Percentiles rank a stretch among this genome's conserved stretches.
These are phyloP conservation scores for Kingdonia uniflora DNA, from an alignment of 164 flowering plant genomes.

Conservation along the genomic window DNA sequence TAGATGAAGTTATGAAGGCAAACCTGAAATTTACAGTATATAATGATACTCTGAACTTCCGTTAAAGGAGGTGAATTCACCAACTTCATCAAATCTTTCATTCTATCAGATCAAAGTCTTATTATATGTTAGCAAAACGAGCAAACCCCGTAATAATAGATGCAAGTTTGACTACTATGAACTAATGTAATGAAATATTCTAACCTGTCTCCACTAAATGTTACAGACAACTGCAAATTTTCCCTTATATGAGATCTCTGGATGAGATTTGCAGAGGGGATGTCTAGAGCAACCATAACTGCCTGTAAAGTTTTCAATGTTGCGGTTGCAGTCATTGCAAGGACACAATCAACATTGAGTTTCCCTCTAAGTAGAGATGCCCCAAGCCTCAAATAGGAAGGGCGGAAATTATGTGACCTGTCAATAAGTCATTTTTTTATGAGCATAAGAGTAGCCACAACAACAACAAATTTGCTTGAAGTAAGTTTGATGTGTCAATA, in stretches of 20 bases:
- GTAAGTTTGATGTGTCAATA: too few species aligned
- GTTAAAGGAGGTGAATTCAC: slow-evolving; percentile 55
- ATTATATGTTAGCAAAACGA: too few species aligned
- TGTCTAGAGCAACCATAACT: slow-evolving; percentile 70
- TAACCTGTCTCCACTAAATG: slow-evolving; percentile 63
- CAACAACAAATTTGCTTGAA: too few species aligned
- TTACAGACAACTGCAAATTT: slow-evolving; percentile 65
- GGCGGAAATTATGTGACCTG: slow-evolving; percentile 99
- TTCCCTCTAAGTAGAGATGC: slow-evolving; percentile 61
- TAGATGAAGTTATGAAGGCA: slow-evolving; percentile 1
- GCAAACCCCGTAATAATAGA: too few species aligned
- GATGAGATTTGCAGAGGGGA: slow-evolving; percentile 61
- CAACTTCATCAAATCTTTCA: slow-evolving; percentile 66
- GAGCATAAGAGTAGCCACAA: too few species aligned
- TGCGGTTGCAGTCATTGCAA: slow-evolving; percentile 99
- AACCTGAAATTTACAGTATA: slow-evolving; percentile 98
- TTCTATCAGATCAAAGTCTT: slow-evolving; percentile 22
- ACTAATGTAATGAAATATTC: slow-evolving; percentile 12
- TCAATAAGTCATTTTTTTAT: slow-evolving; percentile 3
- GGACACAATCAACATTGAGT: slow-evolving; percentile 61
- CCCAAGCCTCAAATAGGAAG: slow-evolving; percentile 89
- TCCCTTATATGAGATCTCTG: slow-evolving; percentile 50
- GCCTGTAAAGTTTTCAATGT: slow-evolving; percentile 57
- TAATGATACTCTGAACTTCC: slow-evolving; percentile 62
- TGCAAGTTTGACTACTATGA: background rate